Evolutionary conservation across 495 filamentous ascomycete species (phyloP), one percentile per base, ranked within the genome.

Genomic region (Penicillium crystallinum): DNA sequence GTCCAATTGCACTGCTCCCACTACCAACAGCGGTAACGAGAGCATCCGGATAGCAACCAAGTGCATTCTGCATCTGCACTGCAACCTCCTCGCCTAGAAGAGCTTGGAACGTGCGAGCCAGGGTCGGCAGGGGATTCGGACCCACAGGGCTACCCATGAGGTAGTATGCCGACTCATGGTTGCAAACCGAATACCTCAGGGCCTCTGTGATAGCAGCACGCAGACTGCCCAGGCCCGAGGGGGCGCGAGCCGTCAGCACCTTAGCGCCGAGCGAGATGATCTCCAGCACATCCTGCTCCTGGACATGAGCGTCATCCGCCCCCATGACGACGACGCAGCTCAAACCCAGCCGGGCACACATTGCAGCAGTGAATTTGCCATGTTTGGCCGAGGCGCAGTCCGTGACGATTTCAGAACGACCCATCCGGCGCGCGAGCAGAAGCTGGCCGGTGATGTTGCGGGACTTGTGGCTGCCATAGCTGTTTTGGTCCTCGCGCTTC

Each of bases 201-300:
- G 67, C 67, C 49, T 66, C 65, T 23, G 64, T 70, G 52, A 66
- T 64, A 40, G 67, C 67, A 21, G 67, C 61, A 9, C 65, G 65
- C 38, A 68, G 61, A 8, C 57, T 55, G n/a, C 58, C 59, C 52
- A 66, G 58, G 22, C 65, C 65, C 12, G 60, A 66, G 5, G 63
- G 52, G 15, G 59, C 55, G 29, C 55, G 54, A 35, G 62, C 61
- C 15, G 63, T 63, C 40, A 66, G 38, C 6, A 68, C 55, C 52
- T 58, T 63, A 14, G 65, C 67, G 9, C 65, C 67, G 25, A 68
- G 65, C 41, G 54, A 48, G 50, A 63, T 57, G 61, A 70, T 68
- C 27, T 66, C 46, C 25, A 59, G 53, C 19, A 70, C 57, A 12
- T 60, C 67, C 46, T 66, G 56, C 15, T 52, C 22, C 47, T 70